Evolutionary conservation across 2,329 filamentous ascomycete species (phyloP), one percentile per base, ranked within the genome.

Genomic region (Tolypocladium paradoxum): DNA sequence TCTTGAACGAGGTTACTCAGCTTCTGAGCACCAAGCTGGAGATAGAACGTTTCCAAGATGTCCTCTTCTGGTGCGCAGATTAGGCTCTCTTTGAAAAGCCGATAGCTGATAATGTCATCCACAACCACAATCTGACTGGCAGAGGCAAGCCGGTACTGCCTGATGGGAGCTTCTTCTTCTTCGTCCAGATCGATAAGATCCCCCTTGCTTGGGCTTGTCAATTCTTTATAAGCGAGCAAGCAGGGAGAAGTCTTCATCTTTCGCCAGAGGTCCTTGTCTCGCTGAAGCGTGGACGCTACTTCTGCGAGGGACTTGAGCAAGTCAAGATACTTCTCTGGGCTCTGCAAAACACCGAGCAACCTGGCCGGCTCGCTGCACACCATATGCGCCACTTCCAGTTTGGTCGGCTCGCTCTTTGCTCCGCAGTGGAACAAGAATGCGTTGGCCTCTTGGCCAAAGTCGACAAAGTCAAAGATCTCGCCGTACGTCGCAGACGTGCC

Each of bases 381-480:
- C 68, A 95, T 83, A 38, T 82, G 78, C 5, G 91, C 92, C 59
- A 99, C 81, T 67, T 99, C 93, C 3, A 81, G 68, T 61, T 88
- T 93, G 3, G 87, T 95, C 4, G 93, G 93, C 68, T 99, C 92
- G 57, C 82, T 84, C 69, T 95, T 96, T 3, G 90, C 92, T 11
- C 93, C 93, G 58, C 91, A 89, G 57, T 88, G 88, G 61, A 90
- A 81, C 20, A 99, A 73, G 63, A 99, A 99, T 0, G 87, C 76
- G 62, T 97, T 97, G 2, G 89, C 92, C 64, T 92, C 84, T 35
- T 78, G 73, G 0, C 92, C 90, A 71, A 96, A 99, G 65, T 97
- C 88, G 16, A 97, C 91, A 68, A 96, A 99, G 65, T 97, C 90
- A 60, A 99, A 96, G 34, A 99, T 95, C 34, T 95, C 88, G 12